Evolutionary conservation across 2,329 filamentous ascomycete genomes (phyloP).

Genomic region (Aspergillus chevalieri): DNA sequence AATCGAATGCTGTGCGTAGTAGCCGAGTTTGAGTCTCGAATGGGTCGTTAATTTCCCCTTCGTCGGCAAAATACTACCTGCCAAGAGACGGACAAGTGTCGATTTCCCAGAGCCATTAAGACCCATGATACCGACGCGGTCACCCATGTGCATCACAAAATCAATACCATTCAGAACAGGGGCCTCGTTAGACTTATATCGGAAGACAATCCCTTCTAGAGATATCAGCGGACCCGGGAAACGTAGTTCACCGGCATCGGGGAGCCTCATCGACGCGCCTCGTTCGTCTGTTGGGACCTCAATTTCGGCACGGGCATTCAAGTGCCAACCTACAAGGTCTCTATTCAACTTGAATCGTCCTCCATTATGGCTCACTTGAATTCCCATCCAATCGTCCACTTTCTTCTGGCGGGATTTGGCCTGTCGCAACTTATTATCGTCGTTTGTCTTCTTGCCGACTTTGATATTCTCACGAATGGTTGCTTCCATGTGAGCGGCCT

Average conservation of each 20-base stretch:
- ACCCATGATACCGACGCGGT: conserved; percentile 68
- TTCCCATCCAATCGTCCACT: conserved; percentile 71
- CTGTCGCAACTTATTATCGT: conserved; percentile 80
- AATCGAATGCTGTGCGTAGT: conserved; percentile 75
- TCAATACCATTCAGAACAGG: conserved; percentile 57
- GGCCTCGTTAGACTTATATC: conserved; percentile 48
- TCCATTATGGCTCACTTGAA: conserved; percentile 66
- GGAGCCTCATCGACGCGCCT: conserved; percentile 52
- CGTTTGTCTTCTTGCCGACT: conserved; percentile 68
- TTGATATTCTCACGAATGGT: conserved; percentile 69
- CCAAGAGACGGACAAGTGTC: conserved; percentile 66
- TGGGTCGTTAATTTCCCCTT: conserved; percentile 60
- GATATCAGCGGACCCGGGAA: conserved; percentile 70
- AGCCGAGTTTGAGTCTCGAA: conserved; percentile 63
- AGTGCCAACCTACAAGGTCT: conserved; percentile 60
- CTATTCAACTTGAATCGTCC: conserved; percentile 74
- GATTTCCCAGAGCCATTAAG: conserved; percentile 80
- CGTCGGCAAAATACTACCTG: conserved; percentile 53
- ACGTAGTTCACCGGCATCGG: conserved; percentile 61
- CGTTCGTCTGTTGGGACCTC: conserved; percentile 61
- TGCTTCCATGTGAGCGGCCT: conserved; percentile 73
- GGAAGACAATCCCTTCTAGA: conserved; percentile 62
- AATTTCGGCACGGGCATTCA: conserved; percentile 58
- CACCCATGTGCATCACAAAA: conserved; percentile 65
- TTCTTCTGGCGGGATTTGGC: conserved; percentile 80